Evolutionary conservation across 345 rosid species (phyloP).

Genomic region (Eucalyptus marginata): DNA sequence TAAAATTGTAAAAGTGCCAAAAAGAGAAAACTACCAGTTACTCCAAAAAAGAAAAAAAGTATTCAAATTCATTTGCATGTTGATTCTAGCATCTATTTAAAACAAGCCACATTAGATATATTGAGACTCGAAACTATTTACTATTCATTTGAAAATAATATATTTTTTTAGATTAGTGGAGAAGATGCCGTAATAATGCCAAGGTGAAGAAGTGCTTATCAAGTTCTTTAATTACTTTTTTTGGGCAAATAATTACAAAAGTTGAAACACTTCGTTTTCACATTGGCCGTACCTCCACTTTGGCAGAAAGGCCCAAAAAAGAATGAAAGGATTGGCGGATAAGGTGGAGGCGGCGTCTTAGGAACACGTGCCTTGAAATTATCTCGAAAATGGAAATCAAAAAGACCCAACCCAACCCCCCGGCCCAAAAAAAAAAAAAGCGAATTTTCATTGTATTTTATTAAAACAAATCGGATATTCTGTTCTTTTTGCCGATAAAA

Average conservation of each 20-base stretch:
- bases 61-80: not conserved
- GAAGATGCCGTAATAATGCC: not conserved
- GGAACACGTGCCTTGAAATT: not conserved
- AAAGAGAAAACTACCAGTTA: not conserved
- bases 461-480: not conserved
- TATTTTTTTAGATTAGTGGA: no score
- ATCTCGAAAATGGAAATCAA: not conserved
- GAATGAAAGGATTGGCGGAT: not conserved
- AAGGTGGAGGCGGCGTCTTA: not conserved
- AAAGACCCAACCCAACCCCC: no score
- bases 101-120: not conserved
- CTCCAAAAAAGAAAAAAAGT: not conserved
- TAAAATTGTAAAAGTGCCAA: not conserved
- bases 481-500: not conserved
- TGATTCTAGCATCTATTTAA: not conserved
- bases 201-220: not conserved
- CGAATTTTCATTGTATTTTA: not conserved
- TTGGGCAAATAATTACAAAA: not conserved
- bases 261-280: not conserved
- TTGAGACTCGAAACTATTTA: not conserved
- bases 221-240: not conserved
- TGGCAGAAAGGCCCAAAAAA: not conserved
- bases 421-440: not conserved
- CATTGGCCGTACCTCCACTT: not conserved
- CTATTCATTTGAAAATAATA: not conserved